A percentile compares a stretch with the other conserved stretches of the same genome.
These are phyloP conservation scores for Corniculantispora saksenae DNA, from an alignment of 2,329 filamentous ascomycete species.

Conservation along the genomic window DNA sequence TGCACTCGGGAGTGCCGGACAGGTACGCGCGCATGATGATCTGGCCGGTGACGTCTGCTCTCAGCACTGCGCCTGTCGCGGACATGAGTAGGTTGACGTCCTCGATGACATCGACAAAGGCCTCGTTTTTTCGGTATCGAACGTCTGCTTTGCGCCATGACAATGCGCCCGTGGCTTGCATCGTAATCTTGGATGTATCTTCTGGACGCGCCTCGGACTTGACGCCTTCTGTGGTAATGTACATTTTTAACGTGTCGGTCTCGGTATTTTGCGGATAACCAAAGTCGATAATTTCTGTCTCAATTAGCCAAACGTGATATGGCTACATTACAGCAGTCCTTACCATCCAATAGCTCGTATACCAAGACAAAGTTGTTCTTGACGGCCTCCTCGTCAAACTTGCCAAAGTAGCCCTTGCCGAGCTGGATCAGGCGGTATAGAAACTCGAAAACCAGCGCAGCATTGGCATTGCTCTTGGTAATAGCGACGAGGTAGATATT, in stretches of 20 bases:
- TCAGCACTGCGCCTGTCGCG: conserved; percentile 90
- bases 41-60: conserved; percentile 94
- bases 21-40: conserved; percentile 99
- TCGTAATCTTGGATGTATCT: conserved; percentile 96
- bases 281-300: conserved; percentile 92
- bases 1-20: conserved; percentile 95
- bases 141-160: conserved; percentile 98
- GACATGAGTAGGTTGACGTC: conserved; percentile 99
- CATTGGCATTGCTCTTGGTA: conserved; percentile 99
- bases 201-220: conserved; percentile 85
- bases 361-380: conserved; percentile 99
- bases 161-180: conserved; percentile 96
- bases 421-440: conserved; percentile 88
- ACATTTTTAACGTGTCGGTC: conserved; percentile 98
- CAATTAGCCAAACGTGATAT: background rate
- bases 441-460: conserved; percentile 96
- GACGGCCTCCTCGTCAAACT: conserved; percentile 98
- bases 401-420: conserved; percentile 95
- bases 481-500: conserved; percentile 98
- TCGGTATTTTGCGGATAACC: conserved; percentile 99
- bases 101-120: conserved; percentile 98
- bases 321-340: background rate
- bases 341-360: conserved; percentile 93
- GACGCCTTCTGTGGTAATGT: conserved; percentile 98
- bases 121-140: conserved; percentile 99